Evolutionary conservation across 2,329 filamentous ascomycete species (phyloP).

Genomic region (Aureobasidium mangrovei): DNA sequence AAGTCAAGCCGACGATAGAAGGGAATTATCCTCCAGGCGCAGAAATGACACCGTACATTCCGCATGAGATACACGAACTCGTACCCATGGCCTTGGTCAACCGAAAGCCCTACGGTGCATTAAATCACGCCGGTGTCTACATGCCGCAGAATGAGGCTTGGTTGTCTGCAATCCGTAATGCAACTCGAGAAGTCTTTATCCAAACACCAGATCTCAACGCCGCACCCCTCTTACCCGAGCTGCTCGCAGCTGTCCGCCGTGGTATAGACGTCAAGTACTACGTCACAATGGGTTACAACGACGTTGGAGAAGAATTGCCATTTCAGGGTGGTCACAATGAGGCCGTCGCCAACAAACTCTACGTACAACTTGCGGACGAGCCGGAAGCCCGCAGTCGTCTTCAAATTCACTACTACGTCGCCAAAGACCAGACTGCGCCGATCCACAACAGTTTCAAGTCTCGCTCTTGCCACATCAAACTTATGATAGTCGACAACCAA

Average conservation of each 20-base stretch:
- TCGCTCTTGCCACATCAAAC: slow-evolving; percentile 66
- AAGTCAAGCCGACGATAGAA: slow-evolving; percentile 37
- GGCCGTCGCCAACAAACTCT: slow-evolving; percentile 54
- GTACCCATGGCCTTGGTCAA: slow-evolving; percentile 67
- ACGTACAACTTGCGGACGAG: slow-evolving; percentile 40
- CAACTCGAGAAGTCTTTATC: slow-evolving; percentile 59
- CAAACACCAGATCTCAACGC: slow-evolving; percentile 72
- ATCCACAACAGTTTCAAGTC: slow-evolving; percentile 58
- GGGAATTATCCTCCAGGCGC: slow-evolving; percentile 41
- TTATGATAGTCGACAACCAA: slow-evolving; percentile 62
- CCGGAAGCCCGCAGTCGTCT: slow-evolving; percentile 39
- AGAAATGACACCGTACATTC: slow-evolving; percentile 59
- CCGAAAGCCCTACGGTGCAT: slow-evolving; percentile 56
- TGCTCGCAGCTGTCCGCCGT: slow-evolving; percentile 55
- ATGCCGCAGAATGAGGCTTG: slow-evolving; percentile 71
- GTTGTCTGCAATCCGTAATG: slow-evolving; percentile 60
- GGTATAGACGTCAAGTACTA: slow-evolving; percentile 62
- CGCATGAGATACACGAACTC: slow-evolving; percentile 43
- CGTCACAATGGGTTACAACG: slow-evolving; percentile 71
- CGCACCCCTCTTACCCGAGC: slow-evolving; percentile 53
- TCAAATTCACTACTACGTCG: slow-evolving; percentile 62
- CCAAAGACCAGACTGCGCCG: slow-evolving; percentile 60
- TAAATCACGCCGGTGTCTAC: slow-evolving; percentile 51
- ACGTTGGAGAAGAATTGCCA: slow-evolving; percentile 65
- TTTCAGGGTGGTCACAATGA: slow-evolving; percentile 70